Percentiles rank a stretch among this genome's conserved stretches.
These are phyloP conservation scores for Diaporthe humulicola DNA, from an alignment of 2,329 filamentous ascomycete genomes.

Conservation along the genomic window DNA sequence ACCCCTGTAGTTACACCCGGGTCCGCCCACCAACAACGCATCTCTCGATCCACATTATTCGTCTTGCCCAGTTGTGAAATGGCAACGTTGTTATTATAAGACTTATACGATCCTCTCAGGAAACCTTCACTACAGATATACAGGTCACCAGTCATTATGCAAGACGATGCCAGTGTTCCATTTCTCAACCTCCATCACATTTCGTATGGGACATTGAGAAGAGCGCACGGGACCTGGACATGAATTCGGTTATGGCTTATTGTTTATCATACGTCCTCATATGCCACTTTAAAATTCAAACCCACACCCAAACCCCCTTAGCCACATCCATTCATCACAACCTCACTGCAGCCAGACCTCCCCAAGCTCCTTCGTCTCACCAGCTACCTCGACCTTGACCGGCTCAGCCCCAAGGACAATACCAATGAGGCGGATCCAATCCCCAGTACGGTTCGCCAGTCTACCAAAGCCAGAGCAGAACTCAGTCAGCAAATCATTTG, in stretches of 20 bases:
- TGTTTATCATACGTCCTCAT: background rate
- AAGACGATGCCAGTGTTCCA: too few species aligned
- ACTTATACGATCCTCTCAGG: background rate
- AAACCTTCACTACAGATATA: background rate
- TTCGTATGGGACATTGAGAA: too few species aligned
- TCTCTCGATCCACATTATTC: background rate
- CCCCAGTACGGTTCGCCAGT: conserved; percentile 36
- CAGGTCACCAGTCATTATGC: too few species aligned
- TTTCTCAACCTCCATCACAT: too few species aligned
- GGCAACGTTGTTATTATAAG: background rate
- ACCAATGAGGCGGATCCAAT: conserved; percentile 33
- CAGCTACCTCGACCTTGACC: conserved; percentile 7
- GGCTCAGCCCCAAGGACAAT: conserved; percentile 34
- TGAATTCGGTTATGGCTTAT: background rate
- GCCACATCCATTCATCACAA: background rate
- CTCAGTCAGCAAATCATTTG: conserved; percentile 14
- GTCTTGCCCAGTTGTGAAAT: too few species aligned
- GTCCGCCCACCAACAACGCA: too few species aligned
- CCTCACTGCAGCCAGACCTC: conserved; percentile 37
- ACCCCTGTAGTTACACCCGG: background rate
- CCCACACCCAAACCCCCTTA: background rate
- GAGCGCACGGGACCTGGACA: background rate
- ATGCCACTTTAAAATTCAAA: background rate
- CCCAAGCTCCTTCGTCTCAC: conserved; percentile 29
- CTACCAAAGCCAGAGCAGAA: conserved; percentile 11